Evolutionary conservation across 192 early-diverging fungal genomes (phyloP).

Genomic region (Coemansia sp.): DNA sequence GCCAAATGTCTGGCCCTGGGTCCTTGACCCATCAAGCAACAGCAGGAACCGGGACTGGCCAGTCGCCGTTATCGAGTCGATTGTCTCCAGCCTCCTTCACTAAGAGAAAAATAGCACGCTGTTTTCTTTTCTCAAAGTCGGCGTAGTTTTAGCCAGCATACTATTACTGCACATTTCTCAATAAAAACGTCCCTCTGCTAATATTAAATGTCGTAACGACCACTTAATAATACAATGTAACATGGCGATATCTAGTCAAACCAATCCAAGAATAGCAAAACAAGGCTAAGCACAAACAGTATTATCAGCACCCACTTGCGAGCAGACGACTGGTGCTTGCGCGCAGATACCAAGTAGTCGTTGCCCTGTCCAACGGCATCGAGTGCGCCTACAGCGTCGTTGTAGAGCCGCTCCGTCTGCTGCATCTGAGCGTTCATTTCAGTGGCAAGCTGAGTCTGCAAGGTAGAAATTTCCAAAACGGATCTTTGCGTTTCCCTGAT

Average conservation of each 20-base stretch:
- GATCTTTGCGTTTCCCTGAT: constrained; percentile 67
- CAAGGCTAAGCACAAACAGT: constrained; percentile 70
- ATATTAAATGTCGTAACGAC: not conserved
- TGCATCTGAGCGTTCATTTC: constrained; percentile 72
- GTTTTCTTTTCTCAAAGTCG: not conserved
- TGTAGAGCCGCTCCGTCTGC: constrained; percentile 73
- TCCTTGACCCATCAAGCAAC: not conserved
- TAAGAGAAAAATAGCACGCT: not conserved
- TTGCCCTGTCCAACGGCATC: constrained; percentile 71
- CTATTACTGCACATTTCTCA: too few species aligned
- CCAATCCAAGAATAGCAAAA: constrained; percentile 81
- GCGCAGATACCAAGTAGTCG: constrained; percentile 64
- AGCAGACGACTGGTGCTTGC: constrained; percentile 64
- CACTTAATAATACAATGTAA: not conserved
- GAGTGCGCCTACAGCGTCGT: constrained; percentile 68
- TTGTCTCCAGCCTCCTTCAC: not conserved
- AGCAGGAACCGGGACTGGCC: constrained; percentile 43
- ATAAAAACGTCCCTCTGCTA: too few species aligned
- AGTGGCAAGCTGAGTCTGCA: constrained; percentile 72
- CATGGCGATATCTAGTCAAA: constrained; percentile 59
- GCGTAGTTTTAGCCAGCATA: not conserved
- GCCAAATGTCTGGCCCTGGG: not conserved
- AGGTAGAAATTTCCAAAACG: constrained; percentile 71
- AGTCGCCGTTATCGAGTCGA: constrained; percentile 28
- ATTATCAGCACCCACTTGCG: constrained; percentile 78